Evolutionary conservation across 192 early-diverging fungal genomes (phyloP).

Genomic region (Coemansia sp.): DNA sequence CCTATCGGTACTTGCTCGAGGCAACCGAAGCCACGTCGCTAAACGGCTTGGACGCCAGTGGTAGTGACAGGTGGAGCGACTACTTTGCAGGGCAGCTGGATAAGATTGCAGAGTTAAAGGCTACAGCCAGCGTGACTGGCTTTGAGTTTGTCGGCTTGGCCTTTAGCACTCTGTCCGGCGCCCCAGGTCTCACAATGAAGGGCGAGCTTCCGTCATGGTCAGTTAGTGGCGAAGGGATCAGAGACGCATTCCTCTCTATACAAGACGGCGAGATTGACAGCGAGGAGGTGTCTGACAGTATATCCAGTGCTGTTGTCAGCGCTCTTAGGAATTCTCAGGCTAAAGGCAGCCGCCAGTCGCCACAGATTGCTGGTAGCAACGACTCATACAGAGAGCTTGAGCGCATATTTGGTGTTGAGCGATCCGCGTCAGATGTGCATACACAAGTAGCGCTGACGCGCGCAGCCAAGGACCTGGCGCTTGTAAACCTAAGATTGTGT

Average conservation of each 20-base stretch:
- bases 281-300: neutral
- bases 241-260: constrained; percentile 8
- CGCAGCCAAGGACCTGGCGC: constrained; percentile 25
- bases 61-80: neutral
- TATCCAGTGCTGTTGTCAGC: neutral
- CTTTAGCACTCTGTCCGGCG: neutral
- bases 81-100: neutral
- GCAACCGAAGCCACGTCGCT: neutral
- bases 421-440: neutral
- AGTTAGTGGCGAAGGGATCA: constrained; percentile 4
- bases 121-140: neutral
- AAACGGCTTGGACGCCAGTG: neutral
- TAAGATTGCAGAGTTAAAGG: too few species aligned
- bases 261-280: neutral
- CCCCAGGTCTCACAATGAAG: neutral
- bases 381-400: constrained; percentile 4
- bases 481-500: constrained; percentile 8
- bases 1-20: constrained; percentile 15
- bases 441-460: neutral
- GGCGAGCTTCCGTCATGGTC: constrained; percentile 28
- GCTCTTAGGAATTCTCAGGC: neutral
- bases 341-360: neutral
- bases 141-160: neutral
- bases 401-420: neutral
- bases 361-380: neutral